Evolutionary conservation across 441 rosid genomes (phyloP).

Genomic region (Biscutella laevigata): DNA sequence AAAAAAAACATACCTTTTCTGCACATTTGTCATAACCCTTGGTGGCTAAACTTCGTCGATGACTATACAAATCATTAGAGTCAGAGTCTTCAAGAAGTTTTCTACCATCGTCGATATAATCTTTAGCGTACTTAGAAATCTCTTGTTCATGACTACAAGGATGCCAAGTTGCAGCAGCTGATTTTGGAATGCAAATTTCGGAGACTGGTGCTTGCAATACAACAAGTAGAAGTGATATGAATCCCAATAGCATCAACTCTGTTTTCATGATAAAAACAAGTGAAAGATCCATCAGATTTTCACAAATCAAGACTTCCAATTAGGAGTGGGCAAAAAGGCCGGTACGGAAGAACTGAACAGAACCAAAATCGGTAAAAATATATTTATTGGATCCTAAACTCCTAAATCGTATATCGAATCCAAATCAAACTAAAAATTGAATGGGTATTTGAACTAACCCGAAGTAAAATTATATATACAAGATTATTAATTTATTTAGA

Average conservation of each 20-base stretch:
- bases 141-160: slow-evolving; percentile 35
- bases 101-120: slow-evolving; percentile 21
- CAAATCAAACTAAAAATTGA: too few relatives aligned
- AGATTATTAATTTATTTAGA: too few relatives aligned
- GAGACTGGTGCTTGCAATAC: slow-evolving; percentile 45
- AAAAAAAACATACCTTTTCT: slow-evolving; percentile 34
- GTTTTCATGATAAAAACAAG: too few relatives aligned
- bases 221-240: slow-evolving; percentile 74
- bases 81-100: slow-evolving; percentile 35
- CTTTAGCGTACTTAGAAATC: neutral
- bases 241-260: slow-evolving; percentile 93
- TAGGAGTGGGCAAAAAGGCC: too few relatives aligned
- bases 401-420: too few relatives aligned
- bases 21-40: slow-evolving; percentile 43
- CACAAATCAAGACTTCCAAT: too few relatives aligned
- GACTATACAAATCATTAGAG: slow-evolving; percentile 9
- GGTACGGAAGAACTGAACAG: too few relatives aligned
- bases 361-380: too few relatives aligned
- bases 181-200: slow-evolving; percentile 38
- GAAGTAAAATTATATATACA: too few relatives aligned
- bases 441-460: too few relatives aligned
- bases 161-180: slow-evolving; percentile 54
- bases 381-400: too few relatives aligned
- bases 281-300: too few relatives aligned
- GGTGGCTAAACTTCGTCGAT: slow-evolving; percentile 49